Conservation (phyloP, 495 filamentous ascomycete species). For the Neurospora tetraspora region DNA sequence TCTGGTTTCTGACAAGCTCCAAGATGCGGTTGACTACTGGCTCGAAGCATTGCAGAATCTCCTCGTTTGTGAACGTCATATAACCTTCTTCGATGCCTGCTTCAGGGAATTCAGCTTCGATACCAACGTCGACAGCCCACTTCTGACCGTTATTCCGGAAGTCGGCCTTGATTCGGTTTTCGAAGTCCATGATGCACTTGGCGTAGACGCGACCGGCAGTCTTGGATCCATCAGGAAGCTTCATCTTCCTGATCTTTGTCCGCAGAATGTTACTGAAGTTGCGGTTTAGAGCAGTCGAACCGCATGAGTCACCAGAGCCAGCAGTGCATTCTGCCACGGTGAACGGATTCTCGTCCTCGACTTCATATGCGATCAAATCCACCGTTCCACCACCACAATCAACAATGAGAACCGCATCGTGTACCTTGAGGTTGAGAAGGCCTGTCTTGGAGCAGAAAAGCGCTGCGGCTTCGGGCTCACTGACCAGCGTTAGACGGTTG, state of each 20-base stretch:
- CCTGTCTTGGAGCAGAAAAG: conserved; percentile 69
- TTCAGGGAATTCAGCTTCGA: conserved; percentile 68
- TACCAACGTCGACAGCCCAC: conserved; percentile 69
- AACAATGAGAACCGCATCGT: conserved; percentile 65
- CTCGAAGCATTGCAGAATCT: conserved; percentile 71
- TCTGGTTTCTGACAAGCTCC: conserved; percentile 65
- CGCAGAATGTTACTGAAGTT: conserved; percentile 69
- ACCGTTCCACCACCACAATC: conserved; percentile 69
- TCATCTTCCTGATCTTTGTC: conserved; percentile 72
- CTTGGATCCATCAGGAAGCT: conserved; percentile 63
- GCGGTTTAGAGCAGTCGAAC: conserved; percentile 62
- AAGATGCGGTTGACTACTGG: conserved; percentile 65
- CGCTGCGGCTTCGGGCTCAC: conserved; percentile 62
- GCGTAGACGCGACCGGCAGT: conserved; percentile 66
- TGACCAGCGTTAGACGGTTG: conserved; percentile 60
- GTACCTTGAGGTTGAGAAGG: conserved; percentile 61
- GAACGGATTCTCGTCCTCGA: conserved; percentile 66
- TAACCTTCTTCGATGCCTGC: conserved; percentile 69
- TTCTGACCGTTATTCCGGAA: conserved; percentile 75
- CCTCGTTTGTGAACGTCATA: conserved; percentile 76
- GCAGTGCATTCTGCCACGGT: conserved; percentile 67
- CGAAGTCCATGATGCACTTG: conserved; percentile 75
- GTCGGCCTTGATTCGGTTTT: conserved; percentile 71
- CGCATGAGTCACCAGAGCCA: conserved; percentile 65
- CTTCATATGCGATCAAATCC: conserved; percentile 69